These are phyloP conservation scores for Paraphaeosphaeria minitans DNA, from an alignment of 2,329 filamentous ascomycete species.

Conservation along the genomic window DNA sequence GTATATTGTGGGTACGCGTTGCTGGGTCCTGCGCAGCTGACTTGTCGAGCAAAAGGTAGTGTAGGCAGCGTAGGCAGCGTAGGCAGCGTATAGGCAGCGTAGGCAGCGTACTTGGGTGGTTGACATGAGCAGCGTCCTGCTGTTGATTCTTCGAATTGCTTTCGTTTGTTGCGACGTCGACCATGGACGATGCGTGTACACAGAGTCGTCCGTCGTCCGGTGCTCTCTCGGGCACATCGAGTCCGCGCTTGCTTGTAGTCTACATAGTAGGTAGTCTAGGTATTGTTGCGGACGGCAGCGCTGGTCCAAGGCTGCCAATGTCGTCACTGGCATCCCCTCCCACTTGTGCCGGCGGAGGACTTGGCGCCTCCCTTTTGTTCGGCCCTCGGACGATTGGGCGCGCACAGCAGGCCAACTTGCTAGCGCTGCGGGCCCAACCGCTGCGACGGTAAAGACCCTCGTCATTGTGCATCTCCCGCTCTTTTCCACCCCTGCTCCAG, in stretches of 20 bases:
- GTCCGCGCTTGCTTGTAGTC: not conserved
- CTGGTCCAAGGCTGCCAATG: not conserved
- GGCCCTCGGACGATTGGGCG: not conserved
- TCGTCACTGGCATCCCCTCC: slow-evolving; percentile 10
- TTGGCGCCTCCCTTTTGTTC: slow-evolving; percentile 10
- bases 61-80: no score
- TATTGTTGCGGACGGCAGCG: slow-evolving; percentile 4
- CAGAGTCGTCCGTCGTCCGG: not conserved
- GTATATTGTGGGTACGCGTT: slow-evolving; percentile 1
- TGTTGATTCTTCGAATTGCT: not conserved
- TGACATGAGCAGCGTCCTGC: not conserved
- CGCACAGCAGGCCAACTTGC: not conserved
- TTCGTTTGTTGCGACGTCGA: not conserved
- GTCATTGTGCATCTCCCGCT: slow-evolving; percentile 16
- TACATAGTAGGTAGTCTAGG: no score
- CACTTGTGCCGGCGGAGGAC: slow-evolving; percentile 14
- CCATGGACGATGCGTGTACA: not conserved
- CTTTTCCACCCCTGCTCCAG: slow-evolving; percentile 4
- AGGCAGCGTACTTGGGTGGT: not conserved
- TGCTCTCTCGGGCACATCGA: not conserved
- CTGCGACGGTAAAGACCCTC: slow-evolving; percentile 10
- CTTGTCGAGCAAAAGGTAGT: not conserved
- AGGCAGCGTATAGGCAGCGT: no score
- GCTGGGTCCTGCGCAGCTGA: not conserved
- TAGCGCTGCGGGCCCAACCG: slow-evolving; percentile 14